Evolutionary conservation across 352 stramenopile species (phyloP).

Genomic region (Peronospora tabacina): DNA sequence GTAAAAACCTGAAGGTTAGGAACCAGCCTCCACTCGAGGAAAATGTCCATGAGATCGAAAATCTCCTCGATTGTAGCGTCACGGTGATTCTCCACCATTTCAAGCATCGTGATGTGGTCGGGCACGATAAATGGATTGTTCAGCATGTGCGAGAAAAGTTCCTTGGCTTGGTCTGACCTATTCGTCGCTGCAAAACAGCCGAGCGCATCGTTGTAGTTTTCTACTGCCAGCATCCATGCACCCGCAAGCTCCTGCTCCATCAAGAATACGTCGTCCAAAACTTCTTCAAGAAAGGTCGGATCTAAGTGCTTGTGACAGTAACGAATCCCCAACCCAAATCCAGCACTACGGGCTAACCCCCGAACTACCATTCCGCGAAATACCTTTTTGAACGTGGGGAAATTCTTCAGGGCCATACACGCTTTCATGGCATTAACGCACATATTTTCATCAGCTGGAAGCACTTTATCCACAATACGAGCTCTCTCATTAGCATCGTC

Average conservation of each 20-base stretch:
- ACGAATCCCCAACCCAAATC: constrained; percentile 61
- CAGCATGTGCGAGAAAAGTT: constrained; percentile 60
- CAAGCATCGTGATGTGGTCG: constrained; percentile 69
- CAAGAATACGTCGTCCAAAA: constrained; percentile 46
- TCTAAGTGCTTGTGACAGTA: constrained; percentile 49
- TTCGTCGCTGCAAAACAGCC: constrained; percentile 53
- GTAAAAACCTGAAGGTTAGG: constrained; percentile 73
- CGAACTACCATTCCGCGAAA: constrained; percentile 48
- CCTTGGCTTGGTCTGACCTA: constrained; percentile 40
- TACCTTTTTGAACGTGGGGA: constrained; percentile 37
- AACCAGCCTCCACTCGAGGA: constrained; percentile 45
- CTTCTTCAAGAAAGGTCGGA: constrained; percentile 44
- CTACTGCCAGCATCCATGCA: constrained; percentile 47
- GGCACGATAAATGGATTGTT: constrained; percentile 44
- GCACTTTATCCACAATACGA: constrained; percentile 19
- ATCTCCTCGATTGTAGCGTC: constrained; percentile 52
- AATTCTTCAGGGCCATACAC: constrained; percentile 31
- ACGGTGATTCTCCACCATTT: constrained; percentile 66
- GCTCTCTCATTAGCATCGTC: constrained; percentile 5
- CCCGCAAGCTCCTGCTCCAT: constrained; percentile 37
- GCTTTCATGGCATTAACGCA: constrained; percentile 72
- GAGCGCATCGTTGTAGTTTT: constrained; percentile 76
- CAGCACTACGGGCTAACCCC: constrained; percentile 42
- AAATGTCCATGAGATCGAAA: constrained; percentile 62
- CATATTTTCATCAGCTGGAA: constrained; percentile 64